These are phyloP conservation scores for Magnolia kwangsiensis DNA, from an alignment of 164 flowering plant species.

Conservation along the genomic window DNA sequence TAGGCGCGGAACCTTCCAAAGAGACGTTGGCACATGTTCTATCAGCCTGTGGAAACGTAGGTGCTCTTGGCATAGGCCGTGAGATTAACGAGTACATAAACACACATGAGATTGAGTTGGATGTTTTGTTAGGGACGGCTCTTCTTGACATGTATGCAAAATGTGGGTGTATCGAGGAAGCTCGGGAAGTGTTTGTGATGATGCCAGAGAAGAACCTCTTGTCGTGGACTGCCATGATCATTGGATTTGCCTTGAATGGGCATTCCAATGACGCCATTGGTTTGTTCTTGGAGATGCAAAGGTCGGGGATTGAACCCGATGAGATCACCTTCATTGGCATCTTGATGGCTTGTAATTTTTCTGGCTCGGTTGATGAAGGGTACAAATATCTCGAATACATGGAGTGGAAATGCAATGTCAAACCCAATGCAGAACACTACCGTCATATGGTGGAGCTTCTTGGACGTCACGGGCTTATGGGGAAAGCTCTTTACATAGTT, in stretches of 20 bases:
- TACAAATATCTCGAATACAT: constrained; percentile 22
- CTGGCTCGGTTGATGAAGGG: constrained; percentile 27
- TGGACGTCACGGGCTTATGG: constrained; percentile 21
- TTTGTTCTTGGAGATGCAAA: constrained; percentile 23
- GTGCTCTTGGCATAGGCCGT: constrained; percentile 17
- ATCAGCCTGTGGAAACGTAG: constrained; percentile 20
- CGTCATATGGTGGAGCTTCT: constrained; percentile 30
- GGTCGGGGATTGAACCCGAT: constrained; percentile 17
- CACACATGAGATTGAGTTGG: background rate
- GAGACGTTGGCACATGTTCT: constrained; percentile 19
- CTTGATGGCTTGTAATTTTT: constrained; percentile 27
- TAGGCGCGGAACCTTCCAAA: constrained; percentile 19
- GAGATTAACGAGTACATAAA: constrained; percentile 19
- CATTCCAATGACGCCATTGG: constrained; percentile 17
- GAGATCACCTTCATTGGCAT: constrained; percentile 28
- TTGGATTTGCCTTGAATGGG: constrained; percentile 29
- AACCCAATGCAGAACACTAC: constrained; percentile 23
- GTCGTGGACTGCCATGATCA: constrained; percentile 32
- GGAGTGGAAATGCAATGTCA: constrained; percentile 16
- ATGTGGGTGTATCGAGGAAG: constrained; percentile 21
- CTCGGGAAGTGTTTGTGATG: constrained; percentile 17
- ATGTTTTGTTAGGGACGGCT: constrained; percentile 18
- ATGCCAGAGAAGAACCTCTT: constrained; percentile 17
- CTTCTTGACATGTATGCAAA: constrained; percentile 32
- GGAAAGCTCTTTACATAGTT: constrained; percentile 19